Conservation (phyloP, 2,329 filamentous ascomycete genomes). For the Aphanoascus verrucosus region DNA sequence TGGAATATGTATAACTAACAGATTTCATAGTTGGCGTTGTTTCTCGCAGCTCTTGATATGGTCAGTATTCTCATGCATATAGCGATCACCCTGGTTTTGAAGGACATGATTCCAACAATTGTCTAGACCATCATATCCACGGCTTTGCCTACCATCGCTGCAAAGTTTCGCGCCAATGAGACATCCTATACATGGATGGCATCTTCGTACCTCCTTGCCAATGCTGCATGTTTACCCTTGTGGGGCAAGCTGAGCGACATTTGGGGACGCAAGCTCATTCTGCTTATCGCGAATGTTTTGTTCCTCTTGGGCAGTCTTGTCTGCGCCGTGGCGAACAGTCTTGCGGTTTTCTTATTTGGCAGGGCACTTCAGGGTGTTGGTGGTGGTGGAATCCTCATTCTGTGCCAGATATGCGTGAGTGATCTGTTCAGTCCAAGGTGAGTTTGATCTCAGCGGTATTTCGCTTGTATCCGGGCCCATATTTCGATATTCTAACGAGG, state of each 20-base stretch:
- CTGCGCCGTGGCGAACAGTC: slow-evolving; percentile 46
- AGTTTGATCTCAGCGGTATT: background rate
- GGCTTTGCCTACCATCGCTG: slow-evolving; percentile 27
- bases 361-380: slow-evolving; percentile 54
- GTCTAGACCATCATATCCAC: slow-evolving; percentile 27
- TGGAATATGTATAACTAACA: background rate
- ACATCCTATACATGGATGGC: slow-evolving; percentile 32
- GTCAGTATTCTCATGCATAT: slow-evolving; percentile 20
- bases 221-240: slow-evolving; percentile 36
- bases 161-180: slow-evolving; percentile 25
- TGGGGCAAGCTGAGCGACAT: slow-evolving; percentile 57
- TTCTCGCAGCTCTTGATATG: slow-evolving; percentile 52
- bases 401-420: slow-evolving; percentile 53
- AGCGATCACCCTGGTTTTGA: background rate
- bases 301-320: slow-evolving; percentile 55
- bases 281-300: slow-evolving; percentile 50
- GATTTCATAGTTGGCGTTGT: slow-evolving; percentile 42
- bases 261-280: slow-evolving; percentile 53
- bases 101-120: background rate
- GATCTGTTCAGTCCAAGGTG: slow-evolving; percentile 53
- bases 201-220: slow-evolving; percentile 28
- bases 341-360: slow-evolving; percentile 52
- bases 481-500: background rate
- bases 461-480: background rate
- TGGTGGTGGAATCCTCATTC: slow-evolving; percentile 51